These are phyloP conservation scores for Sporothrix variecibatus DNA, from an alignment of 2,329 filamentous ascomycete species.

Conservation along the genomic window DNA sequence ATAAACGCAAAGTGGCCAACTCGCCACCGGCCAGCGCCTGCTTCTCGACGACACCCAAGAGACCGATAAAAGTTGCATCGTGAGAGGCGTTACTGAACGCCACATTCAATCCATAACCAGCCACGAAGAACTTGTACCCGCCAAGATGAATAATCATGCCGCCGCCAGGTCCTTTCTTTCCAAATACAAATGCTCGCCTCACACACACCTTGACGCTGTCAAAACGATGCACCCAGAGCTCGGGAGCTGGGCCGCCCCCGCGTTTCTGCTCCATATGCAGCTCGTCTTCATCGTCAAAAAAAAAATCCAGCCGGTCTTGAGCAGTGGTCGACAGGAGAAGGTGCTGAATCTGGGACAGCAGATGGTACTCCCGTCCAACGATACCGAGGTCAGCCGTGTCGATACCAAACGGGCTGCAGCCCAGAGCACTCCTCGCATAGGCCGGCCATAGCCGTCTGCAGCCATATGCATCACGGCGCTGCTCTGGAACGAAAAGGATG, in stretches of 20 bases:
- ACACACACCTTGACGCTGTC: not conserved
- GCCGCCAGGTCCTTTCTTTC: constrained; percentile 42
- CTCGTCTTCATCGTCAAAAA: constrained; percentile 35
- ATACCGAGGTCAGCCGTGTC: constrained; percentile 30
- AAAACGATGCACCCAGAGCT: not conserved
- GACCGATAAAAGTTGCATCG: constrained; percentile 43
- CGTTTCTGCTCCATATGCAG: not conserved
- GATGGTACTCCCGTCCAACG: constrained; percentile 40
- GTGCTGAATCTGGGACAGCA: constrained; percentile 29
- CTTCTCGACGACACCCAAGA: constrained; percentile 43
- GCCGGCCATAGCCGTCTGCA: constrained; percentile 46
- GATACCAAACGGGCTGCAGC: constrained; percentile 40
- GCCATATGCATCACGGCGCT: constrained; percentile 51
- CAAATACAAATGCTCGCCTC: constrained; percentile 44
- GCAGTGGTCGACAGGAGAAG: constrained; percentile 4
- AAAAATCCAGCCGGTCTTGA: constrained; percentile 36
- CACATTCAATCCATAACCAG: constrained; percentile 45
- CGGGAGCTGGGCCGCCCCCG: not conserved
- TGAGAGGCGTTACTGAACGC: constrained; percentile 37
- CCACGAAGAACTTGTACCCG: constrained; percentile 39
- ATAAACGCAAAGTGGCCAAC: constrained; percentile 22
- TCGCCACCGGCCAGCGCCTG: constrained; percentile 22
- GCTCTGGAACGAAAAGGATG: constrained; percentile 53
- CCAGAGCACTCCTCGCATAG: constrained; percentile 35
- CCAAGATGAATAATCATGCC: constrained; percentile 45